These are phyloP conservation scores for Vicia sativa DNA, from an alignment of 306 rosid species.

Conservation along the genomic window DNA sequence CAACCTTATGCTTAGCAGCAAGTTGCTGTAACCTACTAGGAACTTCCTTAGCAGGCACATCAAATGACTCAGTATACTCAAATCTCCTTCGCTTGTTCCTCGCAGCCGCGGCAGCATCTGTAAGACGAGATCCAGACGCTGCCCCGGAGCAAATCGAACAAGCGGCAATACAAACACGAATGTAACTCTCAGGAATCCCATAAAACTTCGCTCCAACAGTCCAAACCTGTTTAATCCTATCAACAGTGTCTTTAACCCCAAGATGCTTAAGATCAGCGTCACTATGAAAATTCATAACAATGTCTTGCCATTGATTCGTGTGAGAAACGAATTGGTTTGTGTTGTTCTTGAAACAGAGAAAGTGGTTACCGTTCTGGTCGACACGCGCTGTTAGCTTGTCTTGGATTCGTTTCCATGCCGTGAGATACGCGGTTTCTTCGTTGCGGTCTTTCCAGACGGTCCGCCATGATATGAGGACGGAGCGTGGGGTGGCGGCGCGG, in stretches of 20 bases:
- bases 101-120: slow-evolving; percentile 46
- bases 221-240: slow-evolving; percentile 89
- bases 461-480: slow-evolving; percentile 93
- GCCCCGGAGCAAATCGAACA: slow-evolving; percentile 72
- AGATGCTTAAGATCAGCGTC: slow-evolving; percentile 82
- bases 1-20: slow-evolving; percentile 94
- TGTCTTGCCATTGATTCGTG: slow-evolving; percentile 86
- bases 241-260: slow-evolving; percentile 83
- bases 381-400: slow-evolving; percentile 77
- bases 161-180: slow-evolving; percentile 85
- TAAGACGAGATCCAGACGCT: slow-evolving; percentile 46
- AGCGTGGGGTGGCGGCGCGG: slow-evolving; percentile 77
- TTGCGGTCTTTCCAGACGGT: slow-evolving; percentile 98
- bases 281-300: slow-evolving; percentile 77
- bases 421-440: slow-evolving; percentile 92
- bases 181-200: slow-evolving; percentile 92
- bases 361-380: slow-evolving; percentile 64
- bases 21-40: slow-evolving; percentile 79
- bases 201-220: slow-evolving; percentile 98
- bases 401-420: slow-evolving; percentile 98
- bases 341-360: slow-evolving; percentile 93
- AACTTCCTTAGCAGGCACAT: slow-evolving; percentile 93
- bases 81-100: slow-evolving; percentile 80
- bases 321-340: slow-evolving; percentile 88
- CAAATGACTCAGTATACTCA: slow-evolving; percentile 90